A percentile compares a stretch with the other conserved stretches of the same genome.
Evolutionary conservation across 495 filamentous ascomycete species (phyloP).

Genomic region (Penicillium maclennaniae): DNA sequence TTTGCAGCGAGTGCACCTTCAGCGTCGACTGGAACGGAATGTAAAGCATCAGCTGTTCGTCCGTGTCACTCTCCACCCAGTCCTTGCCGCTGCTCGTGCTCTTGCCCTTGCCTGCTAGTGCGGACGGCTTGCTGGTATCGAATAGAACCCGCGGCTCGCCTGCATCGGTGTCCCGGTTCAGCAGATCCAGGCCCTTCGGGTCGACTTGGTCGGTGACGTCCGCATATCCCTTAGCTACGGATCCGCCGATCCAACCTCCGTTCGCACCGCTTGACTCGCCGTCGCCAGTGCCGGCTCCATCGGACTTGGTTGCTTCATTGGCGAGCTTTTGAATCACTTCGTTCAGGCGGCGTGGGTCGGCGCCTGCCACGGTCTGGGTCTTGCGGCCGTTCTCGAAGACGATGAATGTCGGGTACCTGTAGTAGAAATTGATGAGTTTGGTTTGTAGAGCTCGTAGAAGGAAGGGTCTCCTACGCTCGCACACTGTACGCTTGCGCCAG

Average conservation of each 20-base stretch:
- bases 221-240: constrained; percentile 72
- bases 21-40: constrained; percentile 83
- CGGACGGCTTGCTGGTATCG: constrained; percentile 60
- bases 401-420: constrained; percentile 72
- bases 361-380: constrained; percentile 68
- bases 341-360: constrained; percentile 64
- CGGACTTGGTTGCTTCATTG: constrained; percentile 58
- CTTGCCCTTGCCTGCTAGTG: constrained; percentile 59
- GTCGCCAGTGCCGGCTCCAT: constrained; percentile 46
- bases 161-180: constrained; percentile 74
- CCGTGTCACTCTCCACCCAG: constrained; percentile 99
- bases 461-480: constrained; percentile 53
- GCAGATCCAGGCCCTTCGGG: constrained; percentile 71
- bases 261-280: constrained; percentile 36
- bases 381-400: constrained; percentile 73
- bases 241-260: constrained; percentile 66
- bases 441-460: neutral
- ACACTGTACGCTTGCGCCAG: constrained; percentile 68
- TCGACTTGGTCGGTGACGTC: constrained; percentile 84
- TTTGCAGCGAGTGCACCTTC: constrained; percentile 86
- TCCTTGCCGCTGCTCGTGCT: constrained; percentile 47
- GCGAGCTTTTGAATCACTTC: constrained; percentile 68
- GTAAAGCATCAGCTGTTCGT: constrained; percentile 94
- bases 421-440: neutral
- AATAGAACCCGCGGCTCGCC: constrained; percentile 72